Conservation (phyloP, 345 rosid species). For the Physaria fendleri region DNA sequence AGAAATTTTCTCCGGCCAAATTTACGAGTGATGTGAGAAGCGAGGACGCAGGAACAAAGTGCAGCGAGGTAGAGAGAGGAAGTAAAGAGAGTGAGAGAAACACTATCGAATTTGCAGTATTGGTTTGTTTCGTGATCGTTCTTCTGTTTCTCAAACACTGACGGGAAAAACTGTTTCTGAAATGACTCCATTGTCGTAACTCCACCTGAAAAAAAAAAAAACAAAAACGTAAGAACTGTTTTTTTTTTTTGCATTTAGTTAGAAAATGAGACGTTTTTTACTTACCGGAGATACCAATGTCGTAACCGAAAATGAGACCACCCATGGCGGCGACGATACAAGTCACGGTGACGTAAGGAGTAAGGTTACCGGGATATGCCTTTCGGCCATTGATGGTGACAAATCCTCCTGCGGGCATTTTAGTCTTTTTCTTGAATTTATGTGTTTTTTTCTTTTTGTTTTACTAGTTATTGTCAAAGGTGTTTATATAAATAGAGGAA, state of each 20-base stretch:
- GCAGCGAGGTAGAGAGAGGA: slow-evolving; percentile 89
- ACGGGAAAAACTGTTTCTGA: slow-evolving; percentile 54
- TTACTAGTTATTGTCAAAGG: background rate
- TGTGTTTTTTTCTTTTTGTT: background rate
- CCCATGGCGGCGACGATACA: slow-evolving; percentile 92
- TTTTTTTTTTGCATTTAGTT: background rate
- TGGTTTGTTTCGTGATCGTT: slow-evolving; percentile 32
- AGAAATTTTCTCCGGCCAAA: slow-evolving; percentile 67
- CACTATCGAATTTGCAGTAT: slow-evolving; percentile 68
- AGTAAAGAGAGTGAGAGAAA: slow-evolving; percentile 67
- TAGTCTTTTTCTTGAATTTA: background rate
- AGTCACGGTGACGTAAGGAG: slow-evolving; percentile 55
- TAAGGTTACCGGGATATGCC: slow-evolving; percentile 73
- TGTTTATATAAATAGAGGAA: background rate
- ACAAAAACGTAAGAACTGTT: background rate
- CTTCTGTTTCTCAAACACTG: slow-evolving; percentile 45
- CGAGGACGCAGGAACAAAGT: slow-evolving; percentile 56
- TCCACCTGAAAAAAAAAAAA: slow-evolving; percentile 47
- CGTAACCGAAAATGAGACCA: slow-evolving; percentile 91
- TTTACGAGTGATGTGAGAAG: slow-evolving; percentile 57
- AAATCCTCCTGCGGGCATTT: slow-evolving; percentile 48
- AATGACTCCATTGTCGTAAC: slow-evolving; percentile 74
- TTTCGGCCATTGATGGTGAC: slow-evolving; percentile 30
- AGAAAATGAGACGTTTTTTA: too few species aligned
- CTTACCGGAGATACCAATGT: slow-evolving; percentile 76